A percentile compares a stretch with the other conserved stretches of the same genome.
Evolutionary conservation across 2,329 filamentous ascomycete genomes (phyloP).

Genomic region (Aspergillus eucalypticola): DNA sequence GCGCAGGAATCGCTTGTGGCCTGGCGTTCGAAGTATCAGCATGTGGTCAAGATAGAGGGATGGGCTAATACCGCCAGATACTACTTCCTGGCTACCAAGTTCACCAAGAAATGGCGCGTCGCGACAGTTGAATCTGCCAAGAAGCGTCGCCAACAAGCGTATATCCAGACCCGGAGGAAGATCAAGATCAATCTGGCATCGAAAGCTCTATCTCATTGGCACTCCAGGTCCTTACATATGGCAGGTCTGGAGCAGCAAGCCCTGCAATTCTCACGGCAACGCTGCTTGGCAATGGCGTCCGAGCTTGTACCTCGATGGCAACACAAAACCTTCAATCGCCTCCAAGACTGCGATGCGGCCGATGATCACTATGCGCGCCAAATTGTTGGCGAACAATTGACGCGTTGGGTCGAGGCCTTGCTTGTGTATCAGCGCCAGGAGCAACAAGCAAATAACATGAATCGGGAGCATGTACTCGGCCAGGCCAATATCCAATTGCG

Average conservation of each 20-base stretch:
- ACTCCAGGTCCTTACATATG: constrained; percentile 33
- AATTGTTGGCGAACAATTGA: constrained; percentile 40
- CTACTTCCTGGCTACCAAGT: constrained; percentile 55
- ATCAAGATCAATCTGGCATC: constrained; percentile 57
- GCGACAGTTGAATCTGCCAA: constrained; percentile 54
- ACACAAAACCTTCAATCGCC: constrained; percentile 37
- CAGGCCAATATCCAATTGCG: constrained; percentile 52
- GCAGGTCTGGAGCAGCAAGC: constrained; percentile 44
- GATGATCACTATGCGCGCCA: constrained; percentile 42
- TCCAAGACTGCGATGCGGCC: constrained; percentile 39
- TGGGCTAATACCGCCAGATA: constrained; percentile 59
- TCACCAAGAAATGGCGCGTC: constrained; percentile 54
- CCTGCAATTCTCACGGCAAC: constrained; percentile 35
- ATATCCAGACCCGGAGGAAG: constrained; percentile 54
- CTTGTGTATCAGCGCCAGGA: constrained; percentile 38
- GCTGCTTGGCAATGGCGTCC: constrained; percentile 36
- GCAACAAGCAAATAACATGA: constrained; percentile 49
- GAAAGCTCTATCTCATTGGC: constrained; percentile 43
- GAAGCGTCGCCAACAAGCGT: constrained; percentile 56
- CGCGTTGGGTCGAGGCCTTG: constrained; percentile 38
- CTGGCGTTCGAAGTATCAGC: constrained; percentile 41
- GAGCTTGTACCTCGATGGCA: constrained; percentile 47
- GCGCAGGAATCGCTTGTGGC: constrained; percentile 42
- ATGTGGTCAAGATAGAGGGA: constrained; percentile 50
- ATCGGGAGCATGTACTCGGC: constrained; percentile 50